Percentiles rank a stretch among this genome's conserved stretches.
Conservation (phyloP, 345 rosid genomes). For the Linum tenue region DNA sequence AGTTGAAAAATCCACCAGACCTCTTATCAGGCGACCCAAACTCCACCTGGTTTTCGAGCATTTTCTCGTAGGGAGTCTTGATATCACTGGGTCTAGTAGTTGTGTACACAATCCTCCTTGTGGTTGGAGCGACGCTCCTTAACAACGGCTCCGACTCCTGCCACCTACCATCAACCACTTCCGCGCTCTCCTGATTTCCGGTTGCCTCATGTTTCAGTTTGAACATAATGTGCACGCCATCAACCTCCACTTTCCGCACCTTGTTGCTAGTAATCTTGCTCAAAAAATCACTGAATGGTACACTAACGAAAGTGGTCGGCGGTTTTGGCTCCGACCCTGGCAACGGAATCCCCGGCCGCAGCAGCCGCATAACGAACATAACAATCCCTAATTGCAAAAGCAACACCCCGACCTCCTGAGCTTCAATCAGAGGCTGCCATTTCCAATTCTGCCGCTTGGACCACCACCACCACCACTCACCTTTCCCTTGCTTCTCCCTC, state of each 20-base stretch:
- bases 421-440: conserved; percentile 80
- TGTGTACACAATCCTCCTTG: conserved; percentile 60
- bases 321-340: conserved; percentile 78
- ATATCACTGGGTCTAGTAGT: conserved; percentile 76
- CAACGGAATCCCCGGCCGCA: conserved; percentile 70
- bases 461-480: conserved; percentile 43
- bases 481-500: conserved; percentile 44
- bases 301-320: conserved; percentile 49
- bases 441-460: conserved; percentile 54
- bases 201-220: conserved; percentile 52
- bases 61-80: conserved; percentile 88
- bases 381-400: conserved; percentile 71
- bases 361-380: conserved; percentile 72
- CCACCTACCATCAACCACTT: conserved; percentile 25
- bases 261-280: conserved; percentile 54
- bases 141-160: conserved; percentile 55
- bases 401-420: conserved; percentile 69
- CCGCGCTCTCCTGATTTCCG: conserved; percentile 28
- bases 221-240: conserved; percentile 75
- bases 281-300: conserved; percentile 84
- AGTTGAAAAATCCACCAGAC: conserved; percentile 70
- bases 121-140: conserved; percentile 50
- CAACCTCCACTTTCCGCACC: conserved; percentile 84
- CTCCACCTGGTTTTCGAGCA: conserved; percentile 83
- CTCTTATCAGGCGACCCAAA: conserved; percentile 87